Conservation (phyloP, 2,329 filamentous ascomycete genomes). For the Penicillium frequentans region DNA sequence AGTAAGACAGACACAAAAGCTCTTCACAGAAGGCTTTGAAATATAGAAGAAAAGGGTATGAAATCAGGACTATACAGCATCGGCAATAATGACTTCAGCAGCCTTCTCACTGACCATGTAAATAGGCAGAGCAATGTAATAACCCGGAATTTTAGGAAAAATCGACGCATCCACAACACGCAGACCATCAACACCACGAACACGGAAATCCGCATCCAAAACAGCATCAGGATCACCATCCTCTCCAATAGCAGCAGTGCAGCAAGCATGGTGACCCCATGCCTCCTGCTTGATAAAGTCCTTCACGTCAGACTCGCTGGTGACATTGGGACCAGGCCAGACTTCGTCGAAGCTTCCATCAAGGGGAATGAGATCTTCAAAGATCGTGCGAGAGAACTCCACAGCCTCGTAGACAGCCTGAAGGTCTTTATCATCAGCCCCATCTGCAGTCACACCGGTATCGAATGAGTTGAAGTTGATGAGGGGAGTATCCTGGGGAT, state of each 20-base stretch:
- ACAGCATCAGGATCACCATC: slow-evolving; percentile 55
- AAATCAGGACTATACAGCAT: slow-evolving; percentile 1
- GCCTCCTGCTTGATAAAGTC: slow-evolving; percentile 52
- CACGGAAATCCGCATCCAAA: slow-evolving; percentile 57
- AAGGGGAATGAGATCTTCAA: slow-evolving; percentile 42
- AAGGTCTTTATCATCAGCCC: slow-evolving; percentile 52
- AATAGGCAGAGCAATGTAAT: slow-evolving; percentile 52
- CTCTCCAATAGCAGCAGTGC: slow-evolving; percentile 55
- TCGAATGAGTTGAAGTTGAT: slow-evolving; percentile 62
- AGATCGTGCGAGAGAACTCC: slow-evolving; percentile 51
- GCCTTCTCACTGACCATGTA: slow-evolving; percentile 64
- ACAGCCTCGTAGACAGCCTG: slow-evolving; percentile 59
- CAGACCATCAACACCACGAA: slow-evolving; percentile 55
- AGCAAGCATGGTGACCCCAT: slow-evolving; percentile 59
- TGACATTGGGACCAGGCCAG: slow-evolving; percentile 45
- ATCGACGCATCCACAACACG: slow-evolving; percentile 63
- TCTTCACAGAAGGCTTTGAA: neutral
- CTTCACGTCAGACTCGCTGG: slow-evolving; percentile 46
- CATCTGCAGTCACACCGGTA: slow-evolving; percentile 35
- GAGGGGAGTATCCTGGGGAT: slow-evolving; percentile 63
- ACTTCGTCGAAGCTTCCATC: slow-evolving; percentile 47
- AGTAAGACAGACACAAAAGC: neutral
- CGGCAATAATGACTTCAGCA: slow-evolving; percentile 43
- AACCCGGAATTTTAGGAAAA: slow-evolving; percentile 58
- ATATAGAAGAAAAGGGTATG: neutral